Conservation (phyloP, 2,329 filamentous ascomycete genomes). For the Lecanosticta acicola region DNA sequence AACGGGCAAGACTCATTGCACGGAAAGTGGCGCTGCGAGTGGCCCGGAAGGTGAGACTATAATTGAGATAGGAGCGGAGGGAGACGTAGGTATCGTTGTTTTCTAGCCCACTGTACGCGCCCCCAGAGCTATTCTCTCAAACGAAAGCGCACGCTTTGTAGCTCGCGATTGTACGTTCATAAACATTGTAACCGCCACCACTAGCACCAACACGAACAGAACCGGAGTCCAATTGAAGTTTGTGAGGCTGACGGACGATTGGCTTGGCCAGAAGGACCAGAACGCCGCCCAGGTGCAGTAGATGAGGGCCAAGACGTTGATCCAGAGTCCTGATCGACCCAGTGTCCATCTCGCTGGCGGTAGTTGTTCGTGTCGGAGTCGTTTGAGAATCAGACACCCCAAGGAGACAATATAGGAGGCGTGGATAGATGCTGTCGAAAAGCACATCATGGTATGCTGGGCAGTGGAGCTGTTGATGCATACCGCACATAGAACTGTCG, state of each 20-base stretch:
- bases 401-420: conserved; percentile 38
- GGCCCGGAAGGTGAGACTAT: too few relatives aligned
- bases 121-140: too few relatives aligned
- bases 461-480: conserved; percentile 35
- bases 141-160: background rate
- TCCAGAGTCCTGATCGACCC: conserved; percentile 33
- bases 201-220: conserved; percentile 34
- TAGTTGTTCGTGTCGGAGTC: conserved; percentile 32
- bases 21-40: too few relatives aligned
- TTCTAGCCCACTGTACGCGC: too few relatives aligned
- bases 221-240: conserved; percentile 50
- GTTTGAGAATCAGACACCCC: conserved; percentile 35
- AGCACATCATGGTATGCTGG: conserved; percentile 40
- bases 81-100: too few relatives aligned
- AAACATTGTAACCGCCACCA: background rate
- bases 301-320: conserved; percentile 34
- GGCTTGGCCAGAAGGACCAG: conserved; percentile 40
- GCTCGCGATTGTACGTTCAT: background rate
- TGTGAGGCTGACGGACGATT: conserved; percentile 30
- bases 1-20: too few relatives aligned
- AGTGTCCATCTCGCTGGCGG: conserved; percentile 36
- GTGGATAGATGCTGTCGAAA: conserved; percentile 38
- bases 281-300: conserved; percentile 35
- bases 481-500: conserved; percentile 28
- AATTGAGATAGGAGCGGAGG: too few relatives aligned